Evolutionary conservation across 2,329 filamentous ascomycete genomes (phyloP).

Genomic region (Colletotrichum melonis): DNA sequence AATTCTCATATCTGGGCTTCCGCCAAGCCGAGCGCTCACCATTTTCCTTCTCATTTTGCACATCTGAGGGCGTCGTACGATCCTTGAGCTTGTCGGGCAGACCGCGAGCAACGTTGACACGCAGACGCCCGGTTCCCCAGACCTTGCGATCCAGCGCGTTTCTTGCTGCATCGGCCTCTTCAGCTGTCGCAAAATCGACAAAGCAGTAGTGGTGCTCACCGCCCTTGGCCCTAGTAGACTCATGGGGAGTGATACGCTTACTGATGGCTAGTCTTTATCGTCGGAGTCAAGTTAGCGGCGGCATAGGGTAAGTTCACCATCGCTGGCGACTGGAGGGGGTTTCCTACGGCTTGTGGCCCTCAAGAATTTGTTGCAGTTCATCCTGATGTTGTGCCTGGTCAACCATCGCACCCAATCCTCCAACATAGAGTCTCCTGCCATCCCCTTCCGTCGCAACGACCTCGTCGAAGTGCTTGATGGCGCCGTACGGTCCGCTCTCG

Average conservation of each 20-base stretch:
- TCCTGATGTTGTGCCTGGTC: constrained; percentile 58
- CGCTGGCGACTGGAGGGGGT: too few species aligned
- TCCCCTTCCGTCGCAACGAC: constrained; percentile 41
- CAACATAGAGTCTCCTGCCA: constrained; percentile 60
- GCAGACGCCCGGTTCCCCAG: constrained; percentile 37
- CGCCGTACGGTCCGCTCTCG: constrained; percentile 42
- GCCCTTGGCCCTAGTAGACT: constrained; percentile 60
- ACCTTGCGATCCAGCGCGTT: constrained; percentile 50
- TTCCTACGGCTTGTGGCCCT: constrained; percentile 56
- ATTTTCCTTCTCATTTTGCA: background rate
- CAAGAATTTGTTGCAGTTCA: constrained; percentile 60
- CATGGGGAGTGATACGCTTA: constrained; percentile 69
- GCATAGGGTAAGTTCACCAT: background rate
- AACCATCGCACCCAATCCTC: constrained; percentile 60
- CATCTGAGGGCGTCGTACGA: background rate
- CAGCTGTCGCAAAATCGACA: constrained; percentile 68
- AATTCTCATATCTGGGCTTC: background rate
- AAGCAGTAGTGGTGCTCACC: constrained; percentile 74
- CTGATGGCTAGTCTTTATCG: constrained; percentile 46
- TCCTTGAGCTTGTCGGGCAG: constrained; percentile 11
- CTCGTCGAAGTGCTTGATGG: constrained; percentile 46
- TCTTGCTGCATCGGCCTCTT: constrained; percentile 65
- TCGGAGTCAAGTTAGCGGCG: constrained; percentile 39
- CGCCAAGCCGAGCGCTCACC: background rate
- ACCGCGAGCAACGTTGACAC: background rate